phyloP scores from a whole-genome alignment of 139 green algal species.

The Chlorella sp. region DNA sequence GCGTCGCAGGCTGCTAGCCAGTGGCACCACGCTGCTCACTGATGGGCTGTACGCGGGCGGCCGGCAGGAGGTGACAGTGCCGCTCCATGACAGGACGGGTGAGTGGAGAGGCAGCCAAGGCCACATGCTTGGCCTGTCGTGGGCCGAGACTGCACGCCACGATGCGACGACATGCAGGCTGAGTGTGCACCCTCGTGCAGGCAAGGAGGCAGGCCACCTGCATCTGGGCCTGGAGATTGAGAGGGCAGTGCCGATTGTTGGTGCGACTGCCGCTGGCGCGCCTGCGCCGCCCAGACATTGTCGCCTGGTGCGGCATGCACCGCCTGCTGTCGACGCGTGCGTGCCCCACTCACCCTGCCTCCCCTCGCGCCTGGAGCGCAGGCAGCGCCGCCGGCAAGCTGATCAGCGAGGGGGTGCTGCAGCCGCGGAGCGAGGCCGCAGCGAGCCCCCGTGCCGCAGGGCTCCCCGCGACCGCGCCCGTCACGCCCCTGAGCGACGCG shows the following conservation, averaged over 20 bases:
- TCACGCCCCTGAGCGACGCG: not conserved
- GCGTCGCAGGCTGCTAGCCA: not conserved
- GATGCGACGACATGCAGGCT: too few species aligned
- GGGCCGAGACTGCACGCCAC: too few species aligned
- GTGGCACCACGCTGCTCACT: not conserved
- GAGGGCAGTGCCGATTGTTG: not conserved
- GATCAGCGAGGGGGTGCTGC: conserved; percentile 10
- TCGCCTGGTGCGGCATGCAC: not conserved
- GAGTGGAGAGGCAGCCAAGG: too few species aligned
- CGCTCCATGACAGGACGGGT: not conserved
- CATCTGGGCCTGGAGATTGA: not conserved
- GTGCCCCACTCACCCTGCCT: not conserved
- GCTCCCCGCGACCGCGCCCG: not conserved
- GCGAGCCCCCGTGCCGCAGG: not conserved
- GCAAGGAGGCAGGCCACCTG: not conserved
- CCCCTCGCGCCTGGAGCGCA: not conserved
- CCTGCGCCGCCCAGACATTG: not conserved
- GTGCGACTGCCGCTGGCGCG: not conserved
- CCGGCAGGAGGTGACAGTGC: conserved; percentile 12
- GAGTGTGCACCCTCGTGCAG: too few species aligned
- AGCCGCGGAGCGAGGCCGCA: not conserved
- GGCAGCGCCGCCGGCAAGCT: conserved; percentile 12
- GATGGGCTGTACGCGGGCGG: conserved; percentile 9
- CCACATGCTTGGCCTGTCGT: too few species aligned
- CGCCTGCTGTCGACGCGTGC: not conserved